Percentiles rank a stretch among this genome's conserved stretches.
These are phyloP conservation scores for Pyrenophora seminiperda DNA, from an alignment of 2,329 filamentous ascomycete genomes.

Conservation along the genomic window DNA sequence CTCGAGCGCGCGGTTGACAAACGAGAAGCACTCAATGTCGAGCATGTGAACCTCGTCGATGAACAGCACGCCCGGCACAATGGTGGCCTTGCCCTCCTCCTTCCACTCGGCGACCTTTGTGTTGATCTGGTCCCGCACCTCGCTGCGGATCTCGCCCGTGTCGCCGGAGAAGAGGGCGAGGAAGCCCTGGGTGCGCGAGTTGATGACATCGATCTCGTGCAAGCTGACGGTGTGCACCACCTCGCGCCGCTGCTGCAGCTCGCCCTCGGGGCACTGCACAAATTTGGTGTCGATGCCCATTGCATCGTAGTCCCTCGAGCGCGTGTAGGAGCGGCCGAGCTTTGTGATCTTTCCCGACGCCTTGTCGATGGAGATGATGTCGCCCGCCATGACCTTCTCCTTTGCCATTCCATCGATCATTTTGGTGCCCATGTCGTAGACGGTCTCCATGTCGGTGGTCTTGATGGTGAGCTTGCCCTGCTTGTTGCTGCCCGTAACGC, in stretches of 20 bases:
- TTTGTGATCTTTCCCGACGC: constrained; percentile 98
- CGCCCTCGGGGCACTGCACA: constrained; percentile 94
- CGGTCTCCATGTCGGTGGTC: constrained; percentile 99
- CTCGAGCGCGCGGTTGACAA: constrained; percentile 95
- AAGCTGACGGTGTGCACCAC: constrained; percentile 95
- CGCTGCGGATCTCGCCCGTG: constrained; percentile 95
- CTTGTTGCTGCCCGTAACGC: constrained; percentile 95
- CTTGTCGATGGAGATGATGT: constrained; percentile 98
- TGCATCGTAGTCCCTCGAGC: constrained; percentile 96
- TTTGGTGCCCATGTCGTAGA: constrained; percentile 99
- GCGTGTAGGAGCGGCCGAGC: constrained; percentile 89
- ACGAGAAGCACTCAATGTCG: constrained; percentile 98
- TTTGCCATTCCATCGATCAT: constrained; percentile 99
- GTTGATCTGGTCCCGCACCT: constrained; percentile 98
- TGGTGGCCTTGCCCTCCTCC: constrained; percentile 98
- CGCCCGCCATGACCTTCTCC: constrained; percentile 97
- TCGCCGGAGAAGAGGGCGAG: constrained; percentile 96
- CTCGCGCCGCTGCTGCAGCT: constrained; percentile 95
- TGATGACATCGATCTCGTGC: constrained; percentile 99
- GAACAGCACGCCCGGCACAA: constrained; percentile 95
- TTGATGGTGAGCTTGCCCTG: constrained; percentile 99
- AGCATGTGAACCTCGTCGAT: constrained; percentile 99
- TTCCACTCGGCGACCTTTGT: constrained; percentile 99
- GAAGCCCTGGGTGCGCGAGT: constrained; percentile 98
- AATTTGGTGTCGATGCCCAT: constrained; percentile 99